These are phyloP conservation scores for Funneliformis caledonium DNA, from an alignment of 371 early-diverging fungal species.

Conservation along the genomic window DNA sequence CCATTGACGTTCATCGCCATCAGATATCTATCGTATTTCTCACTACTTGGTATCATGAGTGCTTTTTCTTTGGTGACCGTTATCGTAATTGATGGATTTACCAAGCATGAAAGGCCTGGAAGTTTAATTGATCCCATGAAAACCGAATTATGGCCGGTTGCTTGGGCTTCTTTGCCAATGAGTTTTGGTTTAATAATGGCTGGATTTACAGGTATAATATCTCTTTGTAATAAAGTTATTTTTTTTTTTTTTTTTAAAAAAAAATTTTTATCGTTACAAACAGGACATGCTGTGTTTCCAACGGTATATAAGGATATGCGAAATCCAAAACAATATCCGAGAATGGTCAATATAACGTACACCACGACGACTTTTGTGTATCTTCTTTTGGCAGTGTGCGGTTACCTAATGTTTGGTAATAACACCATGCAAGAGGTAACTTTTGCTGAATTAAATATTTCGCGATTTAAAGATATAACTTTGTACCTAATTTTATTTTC, in stretches of 20 bases:
- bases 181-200: slow-evolving; percentile 62
- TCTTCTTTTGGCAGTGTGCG: slow-evolving; percentile 56
- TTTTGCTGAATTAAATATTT: slow-evolving; percentile 5
- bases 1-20: slow-evolving; percentile 51
- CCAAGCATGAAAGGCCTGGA: slow-evolving; percentile 59
- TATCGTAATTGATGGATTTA: slow-evolving; percentile 56
- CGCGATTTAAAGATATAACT: background rate
- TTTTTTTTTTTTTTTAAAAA: background rate
- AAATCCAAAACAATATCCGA: slow-evolving; percentile 55
- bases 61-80: slow-evolving; percentile 52
- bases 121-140: slow-evolving; percentile 61
- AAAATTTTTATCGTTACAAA: too few species aligned
- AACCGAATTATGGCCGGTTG: slow-evolving; percentile 51
- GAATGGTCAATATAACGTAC: slow-evolving; percentile 63
- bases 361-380: slow-evolving; percentile 53
- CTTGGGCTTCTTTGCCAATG: slow-evolving; percentile 44
- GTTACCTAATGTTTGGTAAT: slow-evolving; percentile 82
- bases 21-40: slow-evolving; percentile 56
- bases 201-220: slow-evolving; percentile 53
- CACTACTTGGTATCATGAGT: slow-evolving; percentile 57
- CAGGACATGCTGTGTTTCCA: slow-evolving; percentile 71
- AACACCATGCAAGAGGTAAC: slow-evolving; percentile 63
- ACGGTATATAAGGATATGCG: slow-evolving; percentile 70
- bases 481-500: slow-evolving; percentile 11
- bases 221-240: background rate